Percentiles rank a stretch among this genome's conserved stretches.
Conservation (phyloP, 106 monocot species). For the Dendrobium officinale region DNA sequence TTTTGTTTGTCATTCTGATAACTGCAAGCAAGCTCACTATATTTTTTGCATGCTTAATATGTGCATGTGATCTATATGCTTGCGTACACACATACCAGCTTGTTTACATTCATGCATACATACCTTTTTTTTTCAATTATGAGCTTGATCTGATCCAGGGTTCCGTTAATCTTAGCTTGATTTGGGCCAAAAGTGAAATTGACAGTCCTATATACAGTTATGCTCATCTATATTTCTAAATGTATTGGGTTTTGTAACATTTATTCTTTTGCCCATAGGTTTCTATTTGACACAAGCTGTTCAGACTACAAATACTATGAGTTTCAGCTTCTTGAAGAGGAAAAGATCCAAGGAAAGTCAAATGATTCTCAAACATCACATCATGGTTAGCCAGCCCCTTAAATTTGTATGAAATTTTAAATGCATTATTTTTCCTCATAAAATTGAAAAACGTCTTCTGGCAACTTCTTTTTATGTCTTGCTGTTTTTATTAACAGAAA, state of each 20-base stretch:
- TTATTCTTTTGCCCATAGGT: slow-evolving; percentile 40
- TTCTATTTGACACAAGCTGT: slow-evolving; percentile 80
- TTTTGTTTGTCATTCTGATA: too few species aligned
- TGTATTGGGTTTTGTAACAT: neutral
- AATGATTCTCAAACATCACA: slow-evolving; percentile 49
- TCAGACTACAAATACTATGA: slow-evolving; percentile 90
- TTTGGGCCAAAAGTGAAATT: neutral
- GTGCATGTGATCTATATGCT: neutral
- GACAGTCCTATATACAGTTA: neutral
- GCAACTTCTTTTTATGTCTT: neutral
- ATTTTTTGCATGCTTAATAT: too few species aligned
- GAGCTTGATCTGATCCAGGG: neutral
- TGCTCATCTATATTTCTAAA: neutral
- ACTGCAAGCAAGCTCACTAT: too few species aligned
- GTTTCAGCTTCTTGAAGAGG: slow-evolving; percentile 64
- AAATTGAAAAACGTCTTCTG: neutral
- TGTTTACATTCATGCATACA: neutral
- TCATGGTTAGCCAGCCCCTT: slow-evolving; percentile 23
- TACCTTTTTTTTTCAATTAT: neutral
- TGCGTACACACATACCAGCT: neutral
- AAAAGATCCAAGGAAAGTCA: slow-evolving; percentile 47
- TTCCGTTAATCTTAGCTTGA: neutral
- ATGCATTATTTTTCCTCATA: neutral
- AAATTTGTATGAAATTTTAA: neutral
- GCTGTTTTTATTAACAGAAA: slow-evolving; percentile 7